phyloP scores from a whole-genome alignment of 2,329 filamentous ascomycete species.

The Lasiodiplodia hormozganensis region DNA sequence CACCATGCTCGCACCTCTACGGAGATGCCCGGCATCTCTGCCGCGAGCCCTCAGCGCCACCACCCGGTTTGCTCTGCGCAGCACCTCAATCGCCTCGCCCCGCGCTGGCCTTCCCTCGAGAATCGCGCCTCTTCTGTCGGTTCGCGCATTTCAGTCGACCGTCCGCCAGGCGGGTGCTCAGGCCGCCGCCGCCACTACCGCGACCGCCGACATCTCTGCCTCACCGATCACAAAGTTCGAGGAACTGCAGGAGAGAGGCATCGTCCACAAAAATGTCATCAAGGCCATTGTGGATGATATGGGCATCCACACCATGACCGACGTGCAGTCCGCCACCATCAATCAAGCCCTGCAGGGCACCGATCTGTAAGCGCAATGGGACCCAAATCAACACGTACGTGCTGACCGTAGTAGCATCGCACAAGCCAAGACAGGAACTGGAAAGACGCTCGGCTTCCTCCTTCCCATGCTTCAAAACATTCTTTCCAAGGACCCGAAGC shows the following conservation, averaged over 20 bases:
- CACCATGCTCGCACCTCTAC: conserved; percentile 50
- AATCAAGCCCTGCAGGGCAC: conserved; percentile 77
- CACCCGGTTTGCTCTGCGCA: conserved; percentile 18
- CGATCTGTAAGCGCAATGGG: conserved; percentile 71
- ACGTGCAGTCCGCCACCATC: conserved; percentile 87
- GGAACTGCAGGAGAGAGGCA: conserved; percentile 50
- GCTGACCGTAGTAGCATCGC: conserved; percentile 61
- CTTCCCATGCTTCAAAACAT: conserved; percentile 85
- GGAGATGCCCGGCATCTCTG: conserved; percentile 49
- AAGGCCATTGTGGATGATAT: conserved; percentile 73
- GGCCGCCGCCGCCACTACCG: conserved; percentile 21
- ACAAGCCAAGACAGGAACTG: conserved; percentile 95
- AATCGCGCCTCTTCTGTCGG: background rate
- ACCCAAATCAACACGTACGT: background rate
- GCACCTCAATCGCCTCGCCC: background rate
- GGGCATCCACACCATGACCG: conserved; percentile 85
- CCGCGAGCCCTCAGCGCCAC: conserved; percentile 36
- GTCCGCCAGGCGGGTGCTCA: conserved; percentile 29
- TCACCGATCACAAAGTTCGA: conserved; percentile 49
- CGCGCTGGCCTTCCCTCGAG: background rate
- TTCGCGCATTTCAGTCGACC: conserved; percentile 15
- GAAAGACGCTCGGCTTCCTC: conserved; percentile 94
- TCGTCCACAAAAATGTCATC: conserved; percentile 72
- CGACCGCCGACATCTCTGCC: conserved; percentile 31
- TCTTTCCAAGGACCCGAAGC: conserved; percentile 66